Percentiles rank a stretch among this genome's conserved stretches.
Conservation (phyloP, 768 basidiomycete genomes). For the Russula griseocarnosa region DNA sequence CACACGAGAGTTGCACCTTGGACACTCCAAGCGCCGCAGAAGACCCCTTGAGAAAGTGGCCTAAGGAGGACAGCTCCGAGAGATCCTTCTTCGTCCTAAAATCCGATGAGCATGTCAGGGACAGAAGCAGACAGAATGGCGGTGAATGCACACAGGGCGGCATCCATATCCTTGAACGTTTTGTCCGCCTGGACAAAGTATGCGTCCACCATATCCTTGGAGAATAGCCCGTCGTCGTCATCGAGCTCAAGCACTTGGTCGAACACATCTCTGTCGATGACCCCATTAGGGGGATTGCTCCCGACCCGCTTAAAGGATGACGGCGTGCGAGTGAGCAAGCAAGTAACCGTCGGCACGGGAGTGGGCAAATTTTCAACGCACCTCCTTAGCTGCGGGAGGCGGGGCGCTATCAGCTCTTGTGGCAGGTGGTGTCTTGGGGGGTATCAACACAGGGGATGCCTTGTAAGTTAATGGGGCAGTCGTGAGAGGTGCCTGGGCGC, state of each 20-base stretch:
- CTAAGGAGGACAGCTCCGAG: conserved; percentile 60
- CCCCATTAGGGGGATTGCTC: conserved; percentile 26
- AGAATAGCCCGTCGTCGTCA: conserved; percentile 81
- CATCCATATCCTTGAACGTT: conserved; percentile 78
- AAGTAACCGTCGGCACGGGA: not conserved
- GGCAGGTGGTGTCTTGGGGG: conserved; percentile 1
- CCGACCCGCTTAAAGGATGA: not conserved
- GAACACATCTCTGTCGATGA: conserved; percentile 80
- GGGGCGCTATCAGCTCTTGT: not conserved
- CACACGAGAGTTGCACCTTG: conserved; percentile 80
- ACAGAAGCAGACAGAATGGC: not conserved
- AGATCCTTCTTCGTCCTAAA: conserved; percentile 51
- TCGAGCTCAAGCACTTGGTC: conserved; percentile 88
- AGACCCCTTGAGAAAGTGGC: conserved; percentile 97
- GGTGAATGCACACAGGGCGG: conserved; percentile 28
- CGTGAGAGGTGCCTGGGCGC: conserved; percentile 4
- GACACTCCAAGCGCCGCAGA: conserved; percentile 87
- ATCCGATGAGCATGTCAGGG: conserved; percentile 43
- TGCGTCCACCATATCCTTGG: conserved; percentile 66
- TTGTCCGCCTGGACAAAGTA: conserved; percentile 76
- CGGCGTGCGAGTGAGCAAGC: not conserved
- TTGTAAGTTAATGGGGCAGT: conserved; percentile 1
- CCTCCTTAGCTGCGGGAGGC: conserved; percentile 1
- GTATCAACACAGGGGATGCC: conserved; percentile 1
- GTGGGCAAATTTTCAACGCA: not conserved